phyloP scores from a whole-genome alignment of 2,329 filamentous ascomycete genomes.

The Fusarium cyanostomum region DNA sequence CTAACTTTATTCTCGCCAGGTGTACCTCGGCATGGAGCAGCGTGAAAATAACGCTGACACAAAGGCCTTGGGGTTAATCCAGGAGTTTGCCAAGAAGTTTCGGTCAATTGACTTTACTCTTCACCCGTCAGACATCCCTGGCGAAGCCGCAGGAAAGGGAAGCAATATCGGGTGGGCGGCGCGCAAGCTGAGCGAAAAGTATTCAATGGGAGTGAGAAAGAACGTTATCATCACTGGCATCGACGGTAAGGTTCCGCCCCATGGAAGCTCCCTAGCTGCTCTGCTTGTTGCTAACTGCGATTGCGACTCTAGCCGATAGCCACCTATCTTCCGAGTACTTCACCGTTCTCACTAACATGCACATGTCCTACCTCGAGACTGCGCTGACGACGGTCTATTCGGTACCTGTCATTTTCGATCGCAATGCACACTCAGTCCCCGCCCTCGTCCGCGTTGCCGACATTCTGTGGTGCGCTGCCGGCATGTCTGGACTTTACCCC shows the following conservation, averaged over 20 bases:
- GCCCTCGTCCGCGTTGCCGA: slow-evolving; percentile 76
- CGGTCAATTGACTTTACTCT: slow-evolving; percentile 73
- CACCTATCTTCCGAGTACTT: slow-evolving; percentile 77
- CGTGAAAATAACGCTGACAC: slow-evolving; percentile 68
- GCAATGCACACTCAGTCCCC: slow-evolving; percentile 74
- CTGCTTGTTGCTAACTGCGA: slow-evolving; percentile 11
- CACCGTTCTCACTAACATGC: slow-evolving; percentile 69
- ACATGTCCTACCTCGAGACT: slow-evolving; percentile 67
- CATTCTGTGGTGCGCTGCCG: slow-evolving; percentile 76
- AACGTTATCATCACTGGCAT: slow-evolving; percentile 77
- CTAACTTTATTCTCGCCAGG: slow-evolving; percentile 52
- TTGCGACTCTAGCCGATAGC: slow-evolving; percentile 66
- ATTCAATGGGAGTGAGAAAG: slow-evolving; percentile 61
- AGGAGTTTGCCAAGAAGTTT: slow-evolving; percentile 71
- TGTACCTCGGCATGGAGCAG: slow-evolving; percentile 78
- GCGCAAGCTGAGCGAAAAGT: slow-evolving; percentile 70
- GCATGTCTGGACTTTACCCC: slow-evolving; percentile 73
- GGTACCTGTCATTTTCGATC: slow-evolving; percentile 77
- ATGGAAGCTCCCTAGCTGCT: not conserved
- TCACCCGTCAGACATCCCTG: slow-evolving; percentile 71
- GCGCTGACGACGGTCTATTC: slow-evolving; percentile 72
- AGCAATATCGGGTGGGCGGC: slow-evolving; percentile 79
- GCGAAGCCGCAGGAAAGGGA: slow-evolving; percentile 77
- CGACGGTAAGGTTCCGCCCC: slow-evolving; percentile 65
- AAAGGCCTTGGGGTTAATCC: slow-evolving; percentile 70